Evolutionary conservation across 2,329 filamentous ascomycete species (phyloP).

Genomic region (Botrytis deweyae): DNA sequence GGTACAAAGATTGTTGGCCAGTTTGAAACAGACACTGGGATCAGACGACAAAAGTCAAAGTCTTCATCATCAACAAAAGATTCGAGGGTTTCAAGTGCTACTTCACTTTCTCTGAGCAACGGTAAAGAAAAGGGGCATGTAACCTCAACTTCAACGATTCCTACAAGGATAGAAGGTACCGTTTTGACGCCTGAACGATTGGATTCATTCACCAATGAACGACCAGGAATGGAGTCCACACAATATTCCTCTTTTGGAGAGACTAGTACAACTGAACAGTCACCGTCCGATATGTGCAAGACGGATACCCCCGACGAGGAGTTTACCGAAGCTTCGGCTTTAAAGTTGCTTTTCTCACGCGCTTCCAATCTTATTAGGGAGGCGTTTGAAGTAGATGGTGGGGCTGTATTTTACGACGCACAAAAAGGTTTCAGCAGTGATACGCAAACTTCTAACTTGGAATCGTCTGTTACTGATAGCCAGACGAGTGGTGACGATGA

Average conservation of each 20-base stretch:
- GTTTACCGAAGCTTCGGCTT: constrained; percentile 32
- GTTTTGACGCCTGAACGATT: constrained; percentile 20
- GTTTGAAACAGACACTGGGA: constrained; percentile 31
- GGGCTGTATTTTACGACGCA: constrained; percentile 39
- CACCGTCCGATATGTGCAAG: constrained; percentile 24
- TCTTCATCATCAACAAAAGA: constrained; percentile 23
- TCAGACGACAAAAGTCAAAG: constrained; percentile 29
- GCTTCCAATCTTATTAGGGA: constrained; percentile 39
- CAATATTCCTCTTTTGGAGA: constrained; percentile 27
- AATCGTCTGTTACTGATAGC: constrained; percentile 20
- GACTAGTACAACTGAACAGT: constrained; percentile 27
- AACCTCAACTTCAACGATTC: constrained; percentile 25
- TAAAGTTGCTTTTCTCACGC: constrained; percentile 37
- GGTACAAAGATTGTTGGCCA: constrained; percentile 36
- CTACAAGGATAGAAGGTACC: constrained; percentile 29
- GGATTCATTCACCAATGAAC: constrained; percentile 10
- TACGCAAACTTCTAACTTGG: neutral
- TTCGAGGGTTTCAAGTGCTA: constrained; percentile 20
- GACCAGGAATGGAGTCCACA: constrained; percentile 25
- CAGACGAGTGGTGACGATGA: constrained; percentile 17
- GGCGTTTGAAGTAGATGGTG: constrained; percentile 40
- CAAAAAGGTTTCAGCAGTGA: constrained; percentile 33
- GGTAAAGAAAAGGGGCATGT: constrained; percentile 34
- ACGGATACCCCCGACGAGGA: constrained; percentile 26
- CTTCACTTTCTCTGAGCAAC: constrained; percentile 24